Evolutionary conservation across 805 yeast species (phyloP).

Genomic region (Candida khao-thaluensis): DNA sequence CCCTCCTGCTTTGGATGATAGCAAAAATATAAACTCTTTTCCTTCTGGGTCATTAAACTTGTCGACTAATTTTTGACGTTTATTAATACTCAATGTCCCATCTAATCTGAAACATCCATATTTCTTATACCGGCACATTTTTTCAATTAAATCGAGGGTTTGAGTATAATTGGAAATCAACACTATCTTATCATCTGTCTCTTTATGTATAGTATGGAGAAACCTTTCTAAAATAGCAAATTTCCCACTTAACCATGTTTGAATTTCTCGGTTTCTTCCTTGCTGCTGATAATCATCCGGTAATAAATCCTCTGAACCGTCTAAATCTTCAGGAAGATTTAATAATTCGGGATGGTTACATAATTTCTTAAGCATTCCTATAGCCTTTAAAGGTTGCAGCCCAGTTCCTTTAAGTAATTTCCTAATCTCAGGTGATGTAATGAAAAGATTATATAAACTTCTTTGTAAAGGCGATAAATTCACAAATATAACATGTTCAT

Average conservation of each 20-base stretch:
- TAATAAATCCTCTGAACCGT: slow-evolving; percentile 59
- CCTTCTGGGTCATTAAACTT: slow-evolving; percentile 87
- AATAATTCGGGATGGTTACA: slow-evolving; percentile 93
- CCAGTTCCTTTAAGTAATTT: slow-evolving; percentile 64
- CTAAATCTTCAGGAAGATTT: slow-evolving; percentile 72
- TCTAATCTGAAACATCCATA: slow-evolving; percentile 84
- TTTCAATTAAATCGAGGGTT: slow-evolving; percentile 87
- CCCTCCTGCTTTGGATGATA: slow-evolving; percentile 97
- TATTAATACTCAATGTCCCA: slow-evolving; percentile 89
- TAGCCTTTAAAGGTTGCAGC: slow-evolving; percentile 85
- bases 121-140: slow-evolving; percentile 68
- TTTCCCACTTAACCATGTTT: slow-evolving; percentile 83
- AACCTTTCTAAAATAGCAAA: slow-evolving; percentile 83
- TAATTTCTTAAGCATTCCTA: slow-evolving; percentile 81
- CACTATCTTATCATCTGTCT: slow-evolving; percentile 93
- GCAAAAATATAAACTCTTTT: slow-evolving; percentile 79
- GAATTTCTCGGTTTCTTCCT: slow-evolving; percentile 70
- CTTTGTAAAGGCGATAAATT: slow-evolving; percentile 76
- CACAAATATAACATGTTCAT: slow-evolving; percentile 95
- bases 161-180: slow-evolving; percentile 93
- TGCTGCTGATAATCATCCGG: slow-evolving; percentile 70
- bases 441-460: slow-evolving; percentile 66
- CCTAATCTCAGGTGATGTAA: slow-evolving; percentile 75
- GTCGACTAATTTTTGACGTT: slow-evolving; percentile 91
- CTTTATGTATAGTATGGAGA: slow-evolving; percentile 67